A percentile compares a stretch with the other conserved stretches of the same genome.
Evolutionary conservation across 495 filamentous ascomycete species (phyloP).

Genomic region (Penicillium angulare): DNA sequence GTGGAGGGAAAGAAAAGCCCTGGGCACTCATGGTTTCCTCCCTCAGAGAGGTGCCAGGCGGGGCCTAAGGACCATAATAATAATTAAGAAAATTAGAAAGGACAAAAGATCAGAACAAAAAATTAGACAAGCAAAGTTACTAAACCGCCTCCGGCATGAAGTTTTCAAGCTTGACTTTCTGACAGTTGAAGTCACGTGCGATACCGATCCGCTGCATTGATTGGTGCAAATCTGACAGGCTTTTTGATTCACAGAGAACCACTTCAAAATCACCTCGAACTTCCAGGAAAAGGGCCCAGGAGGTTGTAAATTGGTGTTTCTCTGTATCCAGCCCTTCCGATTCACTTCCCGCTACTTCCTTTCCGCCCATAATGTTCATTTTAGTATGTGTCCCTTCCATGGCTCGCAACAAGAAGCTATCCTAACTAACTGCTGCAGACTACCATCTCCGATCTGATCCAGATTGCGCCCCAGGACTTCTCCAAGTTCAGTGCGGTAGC

Average conservation of each 20-base stretch:
- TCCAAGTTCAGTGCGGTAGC: constrained; percentile 71
- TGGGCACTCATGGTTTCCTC: constrained; percentile 42
- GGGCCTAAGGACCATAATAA: constrained; percentile 15
- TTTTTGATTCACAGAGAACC: constrained; percentile 7
- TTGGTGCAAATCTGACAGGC: background rate
- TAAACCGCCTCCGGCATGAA: constrained; percentile 7
- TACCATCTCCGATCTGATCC: constrained; percentile 84
- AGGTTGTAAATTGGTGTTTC: background rate
- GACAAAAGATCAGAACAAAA: background rate
- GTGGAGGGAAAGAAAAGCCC: constrained; percentile 53
- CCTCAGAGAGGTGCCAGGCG: constrained; percentile 21
- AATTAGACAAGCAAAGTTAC: background rate
- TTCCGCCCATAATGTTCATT: constrained; percentile 51
- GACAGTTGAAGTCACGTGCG: constrained; percentile 19
- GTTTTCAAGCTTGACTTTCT: constrained; percentile 12
- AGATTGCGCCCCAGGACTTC: constrained; percentile 85
- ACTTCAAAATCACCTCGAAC: too few relatives aligned
- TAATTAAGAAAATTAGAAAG: too few relatives aligned
- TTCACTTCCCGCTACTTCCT: background rate
- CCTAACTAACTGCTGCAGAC: constrained; percentile 40
- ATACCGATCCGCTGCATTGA: background rate
- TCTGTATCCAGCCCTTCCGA: too few relatives aligned
- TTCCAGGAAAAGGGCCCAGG: background rate
- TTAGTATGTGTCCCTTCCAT: constrained; percentile 50
- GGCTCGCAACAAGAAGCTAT: background rate